A percentile compares a stretch with the other conserved stretches of the same genome.
Evolutionary conservation across 257 asterid genomes (phyloP).

Genomic region (Galeopsis tetrahit): DNA sequence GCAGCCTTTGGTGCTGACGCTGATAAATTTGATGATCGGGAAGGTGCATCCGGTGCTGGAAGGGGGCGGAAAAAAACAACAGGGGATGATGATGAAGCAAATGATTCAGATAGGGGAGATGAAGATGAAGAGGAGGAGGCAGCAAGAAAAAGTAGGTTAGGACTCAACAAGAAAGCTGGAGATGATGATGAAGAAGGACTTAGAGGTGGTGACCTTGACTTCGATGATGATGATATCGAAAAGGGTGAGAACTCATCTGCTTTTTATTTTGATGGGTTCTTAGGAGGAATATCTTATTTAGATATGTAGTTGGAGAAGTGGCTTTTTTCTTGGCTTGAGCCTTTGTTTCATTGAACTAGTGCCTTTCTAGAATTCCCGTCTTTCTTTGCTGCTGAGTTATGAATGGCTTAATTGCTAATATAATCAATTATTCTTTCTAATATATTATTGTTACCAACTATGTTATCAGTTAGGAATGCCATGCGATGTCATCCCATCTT

Average conservation of each 20-base stretch:
- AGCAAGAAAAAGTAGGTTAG: conserved; percentile 69
- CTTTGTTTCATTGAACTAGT: conserved; percentile 4
- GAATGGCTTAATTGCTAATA: background rate
- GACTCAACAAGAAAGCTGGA: conserved; percentile 61
- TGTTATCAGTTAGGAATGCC: conserved; percentile 2
- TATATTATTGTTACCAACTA: background rate
- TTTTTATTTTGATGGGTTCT: conserved; percentile 23
- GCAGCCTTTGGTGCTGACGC: conserved; percentile 91
- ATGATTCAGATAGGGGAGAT: conserved; percentile 88
- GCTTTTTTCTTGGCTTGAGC: background rate
- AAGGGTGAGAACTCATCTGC: conserved; percentile 59
- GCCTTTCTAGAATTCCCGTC: background rate
- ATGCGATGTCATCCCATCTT: background rate
- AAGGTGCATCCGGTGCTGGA: conserved; percentile 70
- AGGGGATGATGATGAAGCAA: conserved; percentile 82
- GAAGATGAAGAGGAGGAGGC: conserved; percentile 96
- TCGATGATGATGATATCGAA: conserved; percentile 93
- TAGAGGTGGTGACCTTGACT: conserved; percentile 97
- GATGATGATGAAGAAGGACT: conserved; percentile 99
- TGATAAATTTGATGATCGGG: conserved; percentile 75
- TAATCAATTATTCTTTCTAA: background rate
- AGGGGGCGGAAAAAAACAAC: conserved; percentile 74
- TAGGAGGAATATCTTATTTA: background rate
- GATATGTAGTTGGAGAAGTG: background rate
- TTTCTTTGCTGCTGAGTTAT: conserved; percentile 1